Evolutionary conservation across 305 asterid species (phyloP), one percentile per base, ranked within the genome.

Genomic region (Stenogyne calaminthoides): DNA sequence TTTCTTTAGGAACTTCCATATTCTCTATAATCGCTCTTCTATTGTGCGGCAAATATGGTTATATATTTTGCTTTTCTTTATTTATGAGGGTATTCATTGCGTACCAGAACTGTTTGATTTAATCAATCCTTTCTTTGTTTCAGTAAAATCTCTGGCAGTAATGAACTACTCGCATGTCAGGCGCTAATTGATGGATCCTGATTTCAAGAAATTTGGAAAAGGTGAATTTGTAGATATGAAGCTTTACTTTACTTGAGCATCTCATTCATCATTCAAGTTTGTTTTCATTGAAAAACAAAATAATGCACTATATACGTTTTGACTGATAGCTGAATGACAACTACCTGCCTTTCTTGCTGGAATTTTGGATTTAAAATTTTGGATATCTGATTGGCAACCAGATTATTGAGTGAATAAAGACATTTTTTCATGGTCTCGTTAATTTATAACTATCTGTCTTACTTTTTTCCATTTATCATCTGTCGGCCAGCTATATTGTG

Each of bases 131-230:
- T 57, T 73, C 44, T 57, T 54, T 63, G 70, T 75, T 78, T 61
- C 82, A 77, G 83, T 72, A 37, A 63, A 73, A 55, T 46, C 77
- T 67, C 63, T 19, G 84, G 81, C 72, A 66, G 82, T 76, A 52
- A 85, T 85, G 86, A 70, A 65, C 81, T 69, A 72, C 69, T 62
- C 68, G 64, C 75, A 40, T 80, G 74, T 72, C 40, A 69, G 81
- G 67, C 49, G 78, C 83, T 81, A 84, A 83, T 83, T 68, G 73
- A 85, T 85, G 90, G 90, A 85, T 73, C 82, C 80, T 58, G 90
- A 86, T 79, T 69, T 68, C 85, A 76, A 78, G 76, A 86, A 80
- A 71, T 86, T 83, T 74, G 90, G 90, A 84, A 83, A 85, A 84
- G 90, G 90, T 83, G 72, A 54, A 63, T 54, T 64, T 8, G n/a